Evolutionary conservation across 495 filamentous ascomycete species (phyloP).

Genomic region (Penicillium crystallinum): DNA sequence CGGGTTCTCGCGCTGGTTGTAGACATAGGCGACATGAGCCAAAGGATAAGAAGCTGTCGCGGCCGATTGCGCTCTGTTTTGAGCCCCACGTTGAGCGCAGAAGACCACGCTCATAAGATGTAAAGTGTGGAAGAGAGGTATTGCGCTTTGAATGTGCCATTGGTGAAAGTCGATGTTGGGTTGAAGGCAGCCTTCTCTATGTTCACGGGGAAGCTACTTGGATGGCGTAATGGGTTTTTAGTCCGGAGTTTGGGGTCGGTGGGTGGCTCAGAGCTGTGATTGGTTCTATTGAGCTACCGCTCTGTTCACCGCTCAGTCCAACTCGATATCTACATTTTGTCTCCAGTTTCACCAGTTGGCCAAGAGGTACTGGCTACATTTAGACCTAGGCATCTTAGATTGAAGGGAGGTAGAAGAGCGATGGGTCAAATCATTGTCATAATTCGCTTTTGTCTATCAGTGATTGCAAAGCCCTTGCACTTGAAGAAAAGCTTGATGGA

Average conservation of each 20-base stretch:
- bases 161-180: neutral
- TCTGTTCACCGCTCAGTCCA: neutral
- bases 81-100: conserved; percentile 77
- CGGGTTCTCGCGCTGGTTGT: conserved; percentile 74
- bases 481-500: neutral
- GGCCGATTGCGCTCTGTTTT: conserved; percentile 76
- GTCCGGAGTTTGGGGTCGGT: neutral
- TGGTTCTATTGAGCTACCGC: neutral
- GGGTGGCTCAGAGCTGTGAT: neutral
- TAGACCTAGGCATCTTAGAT: neutral
- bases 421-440: conserved; percentile 2
- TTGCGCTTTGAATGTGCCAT: conserved; percentile 74
- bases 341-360: no score
- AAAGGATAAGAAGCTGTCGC: conserved; percentile 92
- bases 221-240: conserved; percentile 6
- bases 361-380: neutral
- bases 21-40: conserved; percentile 87
- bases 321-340: neutral
- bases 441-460: conserved; percentile 10
- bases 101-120: conserved; percentile 79
- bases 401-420: neutral
- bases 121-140: conserved; percentile 94
- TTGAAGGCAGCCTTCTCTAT: neutral
- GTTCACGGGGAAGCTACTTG: neutral
- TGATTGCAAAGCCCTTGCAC: neutral